Conservation (phyloP, 495 filamentous ascomycete genomes). For the Penicillium pulvis region DNA sequence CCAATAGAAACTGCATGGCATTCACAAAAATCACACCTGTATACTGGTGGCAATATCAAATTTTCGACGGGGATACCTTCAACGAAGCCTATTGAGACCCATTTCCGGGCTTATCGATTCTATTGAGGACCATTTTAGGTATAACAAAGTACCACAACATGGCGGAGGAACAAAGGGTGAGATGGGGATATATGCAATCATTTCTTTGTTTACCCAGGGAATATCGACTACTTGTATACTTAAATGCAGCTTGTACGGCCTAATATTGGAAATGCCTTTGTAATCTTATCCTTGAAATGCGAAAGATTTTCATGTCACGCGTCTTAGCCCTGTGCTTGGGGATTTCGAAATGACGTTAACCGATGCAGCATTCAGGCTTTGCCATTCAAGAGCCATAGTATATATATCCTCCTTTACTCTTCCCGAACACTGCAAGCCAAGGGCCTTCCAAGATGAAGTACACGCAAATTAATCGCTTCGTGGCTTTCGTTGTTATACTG, state of each 20-base stretch:
- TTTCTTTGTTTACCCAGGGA: neutral
- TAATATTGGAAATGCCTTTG: conserved; percentile 1
- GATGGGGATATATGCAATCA: neutral
- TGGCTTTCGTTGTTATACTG: neutral
- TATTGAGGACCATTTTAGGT: conserved; percentile 4
- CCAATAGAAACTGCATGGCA: conserved; percentile 1
- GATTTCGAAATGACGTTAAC: neutral
- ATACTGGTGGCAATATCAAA: neutral
- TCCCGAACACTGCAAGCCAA: neutral
- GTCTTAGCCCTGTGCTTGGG: neutral
- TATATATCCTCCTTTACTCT: neutral
- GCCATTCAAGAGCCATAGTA: neutral
- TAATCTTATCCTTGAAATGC: neutral
- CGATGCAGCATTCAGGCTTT: neutral
- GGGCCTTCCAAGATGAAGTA: neutral
- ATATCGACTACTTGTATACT: neutral
- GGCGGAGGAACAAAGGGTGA: neutral
- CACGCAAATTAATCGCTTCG: neutral
- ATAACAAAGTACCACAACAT: neutral
- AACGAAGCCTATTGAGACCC: conserved; percentile 1
- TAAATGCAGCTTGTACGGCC: neutral
- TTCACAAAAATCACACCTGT: neutral
- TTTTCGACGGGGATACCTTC: neutral
- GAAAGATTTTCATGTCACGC: neutral
- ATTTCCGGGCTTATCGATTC: neutral